These are phyloP conservation scores for Euphorbia celastroides DNA, from an alignment of 441 rosid species.

Conservation along the genomic window DNA sequence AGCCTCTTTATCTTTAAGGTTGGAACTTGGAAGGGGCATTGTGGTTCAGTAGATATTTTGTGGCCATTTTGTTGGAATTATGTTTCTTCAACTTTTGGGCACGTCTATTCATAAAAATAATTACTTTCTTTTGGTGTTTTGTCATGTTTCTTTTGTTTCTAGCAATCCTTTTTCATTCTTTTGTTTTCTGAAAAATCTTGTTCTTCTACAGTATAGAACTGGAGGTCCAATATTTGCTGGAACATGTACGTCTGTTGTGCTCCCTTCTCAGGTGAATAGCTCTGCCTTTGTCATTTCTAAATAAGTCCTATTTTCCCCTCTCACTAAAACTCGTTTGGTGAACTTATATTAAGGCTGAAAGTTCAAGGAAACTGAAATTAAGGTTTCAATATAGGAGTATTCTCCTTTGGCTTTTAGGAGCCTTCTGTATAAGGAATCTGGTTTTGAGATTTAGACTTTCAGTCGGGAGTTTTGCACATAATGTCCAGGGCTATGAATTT, in stretches of 20 bases:
- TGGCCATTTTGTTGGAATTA: background rate
- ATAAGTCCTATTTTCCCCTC: slow-evolving; percentile 2
- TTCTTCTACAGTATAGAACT: slow-evolving; percentile 46
- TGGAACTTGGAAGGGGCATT: too few relatives aligned
- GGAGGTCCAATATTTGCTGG: slow-evolving; percentile 95
- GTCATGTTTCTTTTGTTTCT: slow-evolving; percentile 1
- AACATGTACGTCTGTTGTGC: slow-evolving; percentile 53
- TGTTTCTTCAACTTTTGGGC: background rate
- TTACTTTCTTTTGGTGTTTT: background rate
- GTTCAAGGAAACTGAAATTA: background rate
- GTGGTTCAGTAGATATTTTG: too few relatives aligned
- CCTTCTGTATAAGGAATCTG: background rate
- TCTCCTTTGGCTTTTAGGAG: background rate
- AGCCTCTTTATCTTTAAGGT: background rate
- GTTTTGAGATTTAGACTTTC: background rate
- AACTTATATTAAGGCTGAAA: background rate
- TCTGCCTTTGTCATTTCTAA: slow-evolving; percentile 1
- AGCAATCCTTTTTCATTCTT: background rate
- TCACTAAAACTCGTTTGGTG: background rate
- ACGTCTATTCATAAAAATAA: background rate
- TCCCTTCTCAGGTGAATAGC: slow-evolving; percentile 73
- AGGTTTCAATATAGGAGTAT: background rate
- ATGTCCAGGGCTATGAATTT: background rate
- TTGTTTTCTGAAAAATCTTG: background rate
- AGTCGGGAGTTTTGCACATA: background rate